These are phyloP conservation scores for Omphalea diandra DNA, from an alignment of 441 rosid genomes.

Conservation along the genomic window DNA sequence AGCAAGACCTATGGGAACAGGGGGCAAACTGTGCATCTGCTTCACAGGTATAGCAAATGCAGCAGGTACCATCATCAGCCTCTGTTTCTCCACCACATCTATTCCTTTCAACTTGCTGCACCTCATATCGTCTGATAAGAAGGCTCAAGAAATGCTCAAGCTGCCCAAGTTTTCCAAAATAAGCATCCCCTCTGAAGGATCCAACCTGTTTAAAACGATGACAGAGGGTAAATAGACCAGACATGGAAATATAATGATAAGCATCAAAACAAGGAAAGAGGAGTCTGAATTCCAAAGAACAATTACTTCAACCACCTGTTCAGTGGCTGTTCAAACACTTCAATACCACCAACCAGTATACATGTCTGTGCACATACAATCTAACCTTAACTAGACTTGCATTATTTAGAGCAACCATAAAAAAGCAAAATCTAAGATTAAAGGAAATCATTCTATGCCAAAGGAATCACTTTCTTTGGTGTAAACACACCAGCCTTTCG, in stretches of 20 bases:
- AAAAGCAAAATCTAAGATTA: not conserved
- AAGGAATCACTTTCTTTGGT: not conserved
- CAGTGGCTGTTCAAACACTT: not conserved
- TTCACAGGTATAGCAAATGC: conserved; percentile 75
- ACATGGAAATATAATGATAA: not conserved
- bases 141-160: conserved; percentile 65
- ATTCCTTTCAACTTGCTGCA: conserved; percentile 37
- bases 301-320: not conserved
- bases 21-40: conserved; percentile 81
- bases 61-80: conserved; percentile 62
- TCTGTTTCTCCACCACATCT: conserved; percentile 38
- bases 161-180: conserved; percentile 51
- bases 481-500: not conserved
- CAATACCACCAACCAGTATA: too few species aligned
- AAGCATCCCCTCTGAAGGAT: conserved; percentile 55
- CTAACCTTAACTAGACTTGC: not conserved
- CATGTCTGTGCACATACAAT: not conserved
- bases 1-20: conserved; percentile 86
- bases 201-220: conserved; percentile 52
- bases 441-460: not conserved
- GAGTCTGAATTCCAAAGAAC: not conserved
- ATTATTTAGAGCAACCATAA: not conserved
- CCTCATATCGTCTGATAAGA: conserved; percentile 49
- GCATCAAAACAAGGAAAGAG: not conserved
- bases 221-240: not conserved